Base-by-base conservation (phyloP, 1,139 yeast genomes). In the Arxiozyma bovina region DNA sequence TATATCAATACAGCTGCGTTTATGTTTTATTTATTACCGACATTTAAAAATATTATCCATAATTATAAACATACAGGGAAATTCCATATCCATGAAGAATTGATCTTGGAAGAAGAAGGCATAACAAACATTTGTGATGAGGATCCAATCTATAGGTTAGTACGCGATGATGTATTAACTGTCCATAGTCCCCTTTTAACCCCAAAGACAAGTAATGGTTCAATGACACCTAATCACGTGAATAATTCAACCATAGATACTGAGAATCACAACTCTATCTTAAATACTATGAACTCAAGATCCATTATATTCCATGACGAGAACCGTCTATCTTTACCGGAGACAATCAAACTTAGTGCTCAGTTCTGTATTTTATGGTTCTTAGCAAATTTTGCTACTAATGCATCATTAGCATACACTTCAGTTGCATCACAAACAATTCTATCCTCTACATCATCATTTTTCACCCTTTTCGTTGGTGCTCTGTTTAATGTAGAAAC, bases 381-480 rank as follows among this genome's bases (percentile, higher is more conserved):
- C 66, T 62, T 83, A 23, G 96, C 98, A 3, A 93, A 93, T 68
- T 76, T 91, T 59, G 85, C 87, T 54, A 90, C 94, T 42, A 93
- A 93, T 70, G 88, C 96, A 0, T 84, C 96, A 20, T 76, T 91
- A 53, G 79, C 87, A 40, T 91, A 85, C 70, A 93, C 98, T 0
- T 84, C 93, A 15, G 98, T 91, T 38, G 95, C 96, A 11, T 85
- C 93, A 21, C 97, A 94, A 64, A 93, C 98, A 4, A 91, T 93
- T 42, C 72, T 93, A 48, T 85, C 96, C 9, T 86, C 96, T 45
- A 90, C 98, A 0, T 86, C 96, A 8, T 87, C 96, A 17, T 90
- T 93, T 67, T 93, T 93, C 78, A 93, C 99, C 0, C 76, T 93
- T 48, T 63, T 90, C 3, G 77, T 91, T n/a, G 98, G 98, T 0